Evolutionary conservation across 345 rosid genomes (phyloP).

Genomic region (Viola odorata): DNA sequence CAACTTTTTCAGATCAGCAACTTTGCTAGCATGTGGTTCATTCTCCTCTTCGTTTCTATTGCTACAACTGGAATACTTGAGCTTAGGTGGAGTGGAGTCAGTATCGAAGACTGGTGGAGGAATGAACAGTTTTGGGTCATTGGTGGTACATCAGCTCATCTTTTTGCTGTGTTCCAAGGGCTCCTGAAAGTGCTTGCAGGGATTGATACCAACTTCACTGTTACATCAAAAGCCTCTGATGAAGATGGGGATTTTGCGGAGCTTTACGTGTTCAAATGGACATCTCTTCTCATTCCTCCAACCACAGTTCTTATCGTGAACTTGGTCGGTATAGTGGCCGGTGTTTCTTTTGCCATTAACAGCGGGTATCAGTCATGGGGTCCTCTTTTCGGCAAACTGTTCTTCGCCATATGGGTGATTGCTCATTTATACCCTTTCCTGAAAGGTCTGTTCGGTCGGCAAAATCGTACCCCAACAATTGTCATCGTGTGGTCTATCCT

Average conservation of each 20-base stretch:
- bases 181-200: slow-evolving; percentile 95
- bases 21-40: slow-evolving; percentile 96
- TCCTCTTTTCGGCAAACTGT: slow-evolving; percentile 91
- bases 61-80: slow-evolving; percentile 84
- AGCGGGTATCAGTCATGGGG: slow-evolving; percentile 99
- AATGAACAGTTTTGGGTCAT: slow-evolving; percentile 99
- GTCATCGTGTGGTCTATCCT: slow-evolving; percentile 98
- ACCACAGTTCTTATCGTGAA: slow-evolving; percentile 86
- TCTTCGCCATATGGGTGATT: slow-evolving; percentile 95
- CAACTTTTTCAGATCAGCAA: slow-evolving; percentile 75
- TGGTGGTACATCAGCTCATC: slow-evolving; percentile 98
- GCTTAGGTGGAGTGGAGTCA: slow-evolving; percentile 91
- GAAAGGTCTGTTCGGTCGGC: slow-evolving; percentile 94
- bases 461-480: slow-evolving; percentile 93
- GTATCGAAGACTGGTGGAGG: slow-evolving; percentile 99
- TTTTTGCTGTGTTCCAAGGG: slow-evolving; percentile 98
- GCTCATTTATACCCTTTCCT: slow-evolving; percentile 97
- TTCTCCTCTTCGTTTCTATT: slow-evolving; percentile 87
- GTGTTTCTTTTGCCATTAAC: slow-evolving; percentile 91
- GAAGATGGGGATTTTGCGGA: slow-evolving; percentile 95
- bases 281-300: slow-evolving; percentile 95
- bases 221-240: slow-evolving; percentile 90
- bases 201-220: slow-evolving; percentile 95
- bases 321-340: slow-evolving; percentile 95
- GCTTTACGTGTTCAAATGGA: slow-evolving; percentile 97